Evolutionary conservation across 441 rosid genomes (phyloP), one percentile per base, ranked within the genome.

Genomic region (Bocquillonia castaneifolia): DNA sequence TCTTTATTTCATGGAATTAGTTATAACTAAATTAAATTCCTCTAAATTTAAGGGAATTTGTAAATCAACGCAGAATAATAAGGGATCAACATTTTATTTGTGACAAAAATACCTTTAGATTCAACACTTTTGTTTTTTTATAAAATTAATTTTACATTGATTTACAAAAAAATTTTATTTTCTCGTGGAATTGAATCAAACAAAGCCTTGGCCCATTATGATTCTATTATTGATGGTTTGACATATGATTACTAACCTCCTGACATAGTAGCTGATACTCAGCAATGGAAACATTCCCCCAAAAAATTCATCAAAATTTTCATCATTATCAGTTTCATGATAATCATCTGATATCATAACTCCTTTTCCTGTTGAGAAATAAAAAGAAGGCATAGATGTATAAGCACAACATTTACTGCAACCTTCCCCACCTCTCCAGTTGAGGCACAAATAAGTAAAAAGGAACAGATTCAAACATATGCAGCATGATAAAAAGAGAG

Each of bases 271-370:
- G 66, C 76, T 15, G 37, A 54, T 44, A 50, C 17, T 55, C 29
- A 3, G 60, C 69, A 61, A 77, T 18, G 96, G 97, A 76, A 93
- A 90, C 93, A 88, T 87, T 62, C 91, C 96, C 72, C 83, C 84
- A 25, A 93, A 83, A 80, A 69, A 90, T 68, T 88, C 89, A 31
- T 86, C 91, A 4, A 92, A 90, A 77, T 82, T 83, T 59, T 88
- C 93, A 6, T 82, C 84, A 22, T 76, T 80, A 23, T 77, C 74
- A 48, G 25, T 63, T 57, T 64, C 70, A 59, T 26, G 64, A 44
- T 72, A 59, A 56, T 56, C 66, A 52, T 66, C 76, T 18, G 82
- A 69, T 57, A 73, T 68, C 34, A 78, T 74, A 63, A 72, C 66
- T 48, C 37, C 82, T 76, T 80, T 83, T 51, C 86, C 93, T 87